Evolutionary conservation across 2,329 filamentous ascomycete species (phyloP).

Genomic region (Venturia oleaginea): DNA sequence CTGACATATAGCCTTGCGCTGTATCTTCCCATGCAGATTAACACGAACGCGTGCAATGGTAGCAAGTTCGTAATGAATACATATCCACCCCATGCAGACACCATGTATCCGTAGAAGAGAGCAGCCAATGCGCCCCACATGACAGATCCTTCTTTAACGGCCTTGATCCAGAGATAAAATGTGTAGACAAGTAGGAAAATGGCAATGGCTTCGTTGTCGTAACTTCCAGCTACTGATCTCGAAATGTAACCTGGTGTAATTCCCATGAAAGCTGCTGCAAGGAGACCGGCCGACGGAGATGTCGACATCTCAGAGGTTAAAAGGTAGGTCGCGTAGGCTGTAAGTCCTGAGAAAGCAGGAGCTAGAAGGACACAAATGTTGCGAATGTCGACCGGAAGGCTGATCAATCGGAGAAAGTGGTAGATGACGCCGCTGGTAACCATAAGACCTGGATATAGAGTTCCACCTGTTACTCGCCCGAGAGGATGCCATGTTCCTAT

Average conservation of each 20-base stretch:
- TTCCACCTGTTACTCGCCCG: slow-evolving; percentile 94
- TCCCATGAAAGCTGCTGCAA: slow-evolving; percentile 93
- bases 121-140: slow-evolving; percentile 94
- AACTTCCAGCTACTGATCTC: slow-evolving; percentile 92
- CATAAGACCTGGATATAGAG: slow-evolving; percentile 98
- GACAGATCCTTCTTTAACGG: slow-evolving; percentile 89
- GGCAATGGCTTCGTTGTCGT: slow-evolving; percentile 98
- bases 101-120: slow-evolving; percentile 99
- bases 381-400: slow-evolving; percentile 92
- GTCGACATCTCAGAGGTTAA: slow-evolving; percentile 95
- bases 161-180: slow-evolving; percentile 99
- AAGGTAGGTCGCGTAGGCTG: slow-evolving; percentile 85
- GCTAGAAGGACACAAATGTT: slow-evolving; percentile 98
- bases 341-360: slow-evolving; percentile 87
- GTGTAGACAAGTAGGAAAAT: slow-evolving; percentile 98
- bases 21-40: slow-evolving; percentile 95
- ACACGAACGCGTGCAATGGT: slow-evolving; percentile 84
- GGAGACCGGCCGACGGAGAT: slow-evolving; percentile 87
- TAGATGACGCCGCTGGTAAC: slow-evolving; percentile 97
- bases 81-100: slow-evolving; percentile 98
- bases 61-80: slow-evolving; percentile 98
- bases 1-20: slow-evolving; percentile 90
- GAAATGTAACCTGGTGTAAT: slow-evolving; percentile 97
- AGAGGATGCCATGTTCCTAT: slow-evolving; percentile 94
- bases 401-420: slow-evolving; percentile 79